These are phyloP conservation scores for Fusarium verrucosum DNA, from an alignment of 2,329 filamentous ascomycete species.

Conservation along the genomic window DNA sequence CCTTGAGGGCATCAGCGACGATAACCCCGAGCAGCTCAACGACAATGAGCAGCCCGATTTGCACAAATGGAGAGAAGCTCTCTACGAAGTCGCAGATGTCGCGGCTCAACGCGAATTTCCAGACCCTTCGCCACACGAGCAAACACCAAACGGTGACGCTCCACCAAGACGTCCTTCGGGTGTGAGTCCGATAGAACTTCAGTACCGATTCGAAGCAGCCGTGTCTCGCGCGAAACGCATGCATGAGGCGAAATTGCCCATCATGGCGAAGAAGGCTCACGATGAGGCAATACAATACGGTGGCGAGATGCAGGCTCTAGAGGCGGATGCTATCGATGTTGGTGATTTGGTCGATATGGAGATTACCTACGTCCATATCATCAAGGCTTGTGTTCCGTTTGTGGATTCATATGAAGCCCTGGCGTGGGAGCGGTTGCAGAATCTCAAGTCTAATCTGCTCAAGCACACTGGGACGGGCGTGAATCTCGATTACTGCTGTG, in stretches of 20 bases:
- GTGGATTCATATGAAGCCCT: background rate
- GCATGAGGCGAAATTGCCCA: background rate
- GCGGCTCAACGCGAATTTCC: constrained; percentile 1
- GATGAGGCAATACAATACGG: constrained; percentile 9
- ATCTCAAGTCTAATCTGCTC: background rate
- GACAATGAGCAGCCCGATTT: background rate
- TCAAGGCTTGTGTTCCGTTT: background rate
- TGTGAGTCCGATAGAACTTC: background rate
- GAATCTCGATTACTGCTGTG: background rate
- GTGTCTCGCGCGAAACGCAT: constrained; percentile 1
- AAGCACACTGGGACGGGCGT: background rate
- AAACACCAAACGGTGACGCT: background rate
- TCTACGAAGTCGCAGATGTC: constrained; percentile 6
- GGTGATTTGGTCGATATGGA: constrained; percentile 1
- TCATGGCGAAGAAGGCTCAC: constrained; percentile 14
- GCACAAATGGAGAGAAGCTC: background rate
- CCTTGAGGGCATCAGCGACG: constrained; percentile 1
- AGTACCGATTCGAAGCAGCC: constrained; percentile 5
- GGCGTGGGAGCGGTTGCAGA: background rate
- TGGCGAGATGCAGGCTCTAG: background rate
- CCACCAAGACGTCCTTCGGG: background rate
- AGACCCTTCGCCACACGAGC: background rate
- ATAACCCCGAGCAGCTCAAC: background rate
- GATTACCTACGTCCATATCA: constrained; percentile 2
- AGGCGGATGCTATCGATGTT: background rate